Evolutionary conservation across 192 early-diverging fungal species (phyloP).

Genomic region (Chytriomyces sp.): DNA sequence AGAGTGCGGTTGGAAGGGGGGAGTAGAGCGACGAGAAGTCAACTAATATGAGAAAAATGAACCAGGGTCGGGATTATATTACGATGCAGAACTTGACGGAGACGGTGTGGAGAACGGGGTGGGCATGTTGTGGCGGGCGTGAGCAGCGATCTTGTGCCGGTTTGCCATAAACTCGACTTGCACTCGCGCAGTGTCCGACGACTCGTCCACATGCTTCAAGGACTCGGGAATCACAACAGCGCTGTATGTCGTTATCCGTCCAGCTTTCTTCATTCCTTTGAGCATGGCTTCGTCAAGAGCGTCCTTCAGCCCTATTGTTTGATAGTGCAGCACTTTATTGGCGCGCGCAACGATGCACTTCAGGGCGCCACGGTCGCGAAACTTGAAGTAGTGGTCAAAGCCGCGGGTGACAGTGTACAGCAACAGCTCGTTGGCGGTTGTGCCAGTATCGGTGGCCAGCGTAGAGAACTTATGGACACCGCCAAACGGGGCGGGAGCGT

Average conservation of each 20-base stretch:
- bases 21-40: too few species aligned
- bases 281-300: constrained; percentile 5
- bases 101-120: too few species aligned
- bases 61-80: too few species aligned
- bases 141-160: background rate
- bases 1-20: too few species aligned
- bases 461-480: background rate
- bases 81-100: too few species aligned
- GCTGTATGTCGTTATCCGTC: background rate
- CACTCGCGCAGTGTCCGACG: background rate
- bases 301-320: background rate
- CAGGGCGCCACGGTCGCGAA: background rate
- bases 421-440: constrained; percentile 4
- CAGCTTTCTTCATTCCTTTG: constrained; percentile 19
- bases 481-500: constrained; percentile 5
- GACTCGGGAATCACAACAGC: background rate
- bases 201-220: background rate
- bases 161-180: background rate
- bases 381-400: constrained; percentile 1
- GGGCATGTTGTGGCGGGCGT: too few species aligned
- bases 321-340: background rate
- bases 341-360: background rate
- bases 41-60: too few species aligned
- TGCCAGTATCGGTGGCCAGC: too few species aligned
- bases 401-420: background rate